These are phyloP conservation scores for Chalciporus sp. DNA, from an alignment of 1,284 basidiomycete species.

Conservation along the genomic window DNA sequence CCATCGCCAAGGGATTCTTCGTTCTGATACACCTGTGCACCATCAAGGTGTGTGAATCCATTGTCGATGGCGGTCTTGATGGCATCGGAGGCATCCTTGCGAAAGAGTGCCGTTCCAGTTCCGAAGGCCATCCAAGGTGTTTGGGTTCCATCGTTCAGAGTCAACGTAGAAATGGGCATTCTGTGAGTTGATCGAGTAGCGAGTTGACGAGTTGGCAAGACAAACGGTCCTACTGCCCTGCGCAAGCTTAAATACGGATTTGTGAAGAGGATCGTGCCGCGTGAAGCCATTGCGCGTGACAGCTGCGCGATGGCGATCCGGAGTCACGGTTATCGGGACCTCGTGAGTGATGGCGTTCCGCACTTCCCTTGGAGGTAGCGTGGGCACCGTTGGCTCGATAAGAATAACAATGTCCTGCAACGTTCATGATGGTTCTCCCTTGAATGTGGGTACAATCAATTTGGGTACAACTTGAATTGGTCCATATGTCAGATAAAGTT, in stretches of 20 bases:
- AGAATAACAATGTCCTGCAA: not conserved
- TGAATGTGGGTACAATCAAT: no score
- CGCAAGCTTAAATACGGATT: conserved; percentile 15
- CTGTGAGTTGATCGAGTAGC: conserved; percentile 6
- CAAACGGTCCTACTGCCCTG: not conserved
- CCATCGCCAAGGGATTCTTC: conserved; percentile 63
- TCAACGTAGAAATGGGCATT: conserved; percentile 44
- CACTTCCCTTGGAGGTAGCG: not conserved
- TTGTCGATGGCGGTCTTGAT: conserved; percentile 57
- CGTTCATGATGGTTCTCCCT: no score
- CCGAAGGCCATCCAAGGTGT: conserved; percentile 72
- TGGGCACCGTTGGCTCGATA: no score
- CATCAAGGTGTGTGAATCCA: conserved; percentile 72
- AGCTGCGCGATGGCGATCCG: not conserved
- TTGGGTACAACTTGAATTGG: no score
- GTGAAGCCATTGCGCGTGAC: conserved; percentile 8
- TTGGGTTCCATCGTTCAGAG: conserved; percentile 59
- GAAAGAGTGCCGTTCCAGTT: conserved; percentile 63
- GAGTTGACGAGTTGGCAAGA: conserved; percentile 19
- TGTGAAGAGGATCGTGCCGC: conserved; percentile 1
- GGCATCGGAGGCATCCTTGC: conserved; percentile 51
- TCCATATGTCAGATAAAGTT: no score
- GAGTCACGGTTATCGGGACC: not conserved
- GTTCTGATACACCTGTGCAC: conserved; percentile 69
- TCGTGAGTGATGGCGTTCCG: not conserved